Percentiles rank a stretch among this genome's conserved stretches.
phyloP scores from a whole-genome alignment of 2,329 filamentous ascomycete species.

The Apiospora arundinis region DNA sequence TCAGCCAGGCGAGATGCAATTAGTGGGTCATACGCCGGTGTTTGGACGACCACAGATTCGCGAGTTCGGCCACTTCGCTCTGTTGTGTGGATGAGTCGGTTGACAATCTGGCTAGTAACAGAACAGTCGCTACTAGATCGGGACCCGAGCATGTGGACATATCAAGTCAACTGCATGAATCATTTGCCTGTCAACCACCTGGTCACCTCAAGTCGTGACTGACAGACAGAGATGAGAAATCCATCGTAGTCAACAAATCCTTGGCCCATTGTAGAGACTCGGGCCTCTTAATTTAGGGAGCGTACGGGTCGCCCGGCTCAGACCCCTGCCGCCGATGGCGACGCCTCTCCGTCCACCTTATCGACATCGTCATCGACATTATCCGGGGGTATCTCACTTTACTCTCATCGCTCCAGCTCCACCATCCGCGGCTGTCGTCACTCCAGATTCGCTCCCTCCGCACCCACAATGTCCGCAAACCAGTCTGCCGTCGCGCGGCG shows the following conservation, averaged over 20 bases:
- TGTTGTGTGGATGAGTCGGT: background rate
- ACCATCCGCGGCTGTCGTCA: background rate
- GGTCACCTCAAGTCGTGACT: background rate
- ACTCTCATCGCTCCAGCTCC: background rate
- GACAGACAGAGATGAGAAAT: background rate
- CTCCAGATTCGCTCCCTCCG: background rate
- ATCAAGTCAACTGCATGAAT: background rate
- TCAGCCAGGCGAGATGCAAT: background rate
- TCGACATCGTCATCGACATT: background rate
- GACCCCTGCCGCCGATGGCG: background rate
- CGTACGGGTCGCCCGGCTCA: background rate
- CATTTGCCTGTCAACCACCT: background rate
- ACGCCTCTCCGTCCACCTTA: background rate
- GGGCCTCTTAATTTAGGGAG: background rate
- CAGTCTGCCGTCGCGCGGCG: background rate
- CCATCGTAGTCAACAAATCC: background rate
- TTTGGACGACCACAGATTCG: background rate
- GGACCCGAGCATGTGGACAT: background rate
- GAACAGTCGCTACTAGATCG: background rate
- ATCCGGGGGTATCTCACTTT: background rate
- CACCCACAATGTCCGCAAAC: background rate
- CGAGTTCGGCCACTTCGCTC: background rate
- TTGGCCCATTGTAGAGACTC: background rate
- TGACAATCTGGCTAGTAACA: background rate
- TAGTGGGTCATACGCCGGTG: background rate